phyloP scores from a whole-genome alignment of 2,329 filamentous ascomycete genomes.

The Thielaviopsis ethacetica region DNA sequence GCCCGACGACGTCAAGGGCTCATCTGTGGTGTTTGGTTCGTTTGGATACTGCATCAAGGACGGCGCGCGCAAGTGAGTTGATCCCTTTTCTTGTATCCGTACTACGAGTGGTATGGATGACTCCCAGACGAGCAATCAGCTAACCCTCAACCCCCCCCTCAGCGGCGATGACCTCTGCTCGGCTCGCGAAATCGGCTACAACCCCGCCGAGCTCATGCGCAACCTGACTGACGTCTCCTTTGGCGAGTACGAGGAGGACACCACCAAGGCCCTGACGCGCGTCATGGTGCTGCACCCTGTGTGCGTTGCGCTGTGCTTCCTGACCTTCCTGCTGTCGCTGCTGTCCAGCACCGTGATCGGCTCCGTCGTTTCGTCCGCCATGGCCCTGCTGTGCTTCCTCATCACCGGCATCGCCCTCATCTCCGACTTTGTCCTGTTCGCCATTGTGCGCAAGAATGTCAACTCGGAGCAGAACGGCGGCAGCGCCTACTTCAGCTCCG shows the following conservation, averaged over 20 bases:
- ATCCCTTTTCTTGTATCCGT: constrained; percentile 1
- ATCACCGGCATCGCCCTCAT: constrained; percentile 31
- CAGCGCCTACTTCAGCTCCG: constrained; percentile 34
- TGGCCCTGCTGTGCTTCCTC: constrained; percentile 33
- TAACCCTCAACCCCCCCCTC: neutral
- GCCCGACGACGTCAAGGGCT: constrained; percentile 19
- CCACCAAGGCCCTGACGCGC: constrained; percentile 33
- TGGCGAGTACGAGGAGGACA: constrained; percentile 25
- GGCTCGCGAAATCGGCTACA: constrained; percentile 35
- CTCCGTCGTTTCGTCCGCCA: constrained; percentile 31
- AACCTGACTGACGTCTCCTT: constrained; percentile 23
- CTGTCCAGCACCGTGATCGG: constrained; percentile 34
- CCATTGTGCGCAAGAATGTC: constrained; percentile 35
- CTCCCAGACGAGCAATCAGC: no score
- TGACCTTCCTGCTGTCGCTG: constrained; percentile 39
- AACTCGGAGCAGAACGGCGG: constrained; percentile 26
- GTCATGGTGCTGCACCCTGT: constrained; percentile 48
- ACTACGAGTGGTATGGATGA: no score
- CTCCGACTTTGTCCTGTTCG: constrained; percentile 42
- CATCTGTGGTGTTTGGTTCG: constrained; percentile 36
- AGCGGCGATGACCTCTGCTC: constrained; percentile 31
- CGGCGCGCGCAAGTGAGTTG: constrained; percentile 15
- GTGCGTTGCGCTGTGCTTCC: constrained; percentile 38
- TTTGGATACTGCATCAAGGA: constrained; percentile 39
- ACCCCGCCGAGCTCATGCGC: constrained; percentile 30